Base-by-base conservation (phyloP, 331 rosid genomes). In the Malus hybrid region DNA sequence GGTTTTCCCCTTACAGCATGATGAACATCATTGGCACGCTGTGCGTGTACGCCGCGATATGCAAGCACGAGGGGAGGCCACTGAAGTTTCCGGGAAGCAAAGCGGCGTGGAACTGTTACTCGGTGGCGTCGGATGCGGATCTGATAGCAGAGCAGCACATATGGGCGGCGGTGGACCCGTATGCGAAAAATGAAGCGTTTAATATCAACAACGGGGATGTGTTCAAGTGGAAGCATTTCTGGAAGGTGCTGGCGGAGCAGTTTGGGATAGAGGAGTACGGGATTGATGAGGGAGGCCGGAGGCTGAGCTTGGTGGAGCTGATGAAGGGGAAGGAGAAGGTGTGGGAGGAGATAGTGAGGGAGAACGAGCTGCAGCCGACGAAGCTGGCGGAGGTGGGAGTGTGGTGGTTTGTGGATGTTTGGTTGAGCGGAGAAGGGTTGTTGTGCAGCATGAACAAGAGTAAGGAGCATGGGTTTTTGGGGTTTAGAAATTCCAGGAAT, bases 111-210 rank as follows among this genome's bases (percentile, higher is more conserved):
- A 20, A 56, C 6, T 56, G 22, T 4, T 56, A 55, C 13, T 55
- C 54, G 3, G 32, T 10, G 2, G 75, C 66, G 6, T 55, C 65
- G 3, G 75, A 71, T 33, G 75, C 66, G 32, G 75, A 71, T 33
- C 60, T 71, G 65, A 71, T 71, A 12, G 66, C 75, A 0, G 75
- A 71, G 75, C 75, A 71, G 66, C 75, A 71, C 2, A 71, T 71
- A 54, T 71, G 75, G 75, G 75, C 65, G 1, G 65, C 65, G 52
- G 75, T 55, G 65, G 75, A 71, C 28, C 75, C 66, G 22, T 71
- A 55, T 4, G 75, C 75, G 0, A 6, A 62, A 34, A 71, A 71
- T 7, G 48, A 71, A 5, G 75, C 65, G 4, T 71, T 72, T 22
- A 72, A 72, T 34, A 36, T 72, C 55, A 72, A 72, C 39, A 57